These are phyloP conservation scores for Heliamphora exappendiculata DNA, from an alignment of 148 eudicot species.

Conservation along the genomic window DNA sequence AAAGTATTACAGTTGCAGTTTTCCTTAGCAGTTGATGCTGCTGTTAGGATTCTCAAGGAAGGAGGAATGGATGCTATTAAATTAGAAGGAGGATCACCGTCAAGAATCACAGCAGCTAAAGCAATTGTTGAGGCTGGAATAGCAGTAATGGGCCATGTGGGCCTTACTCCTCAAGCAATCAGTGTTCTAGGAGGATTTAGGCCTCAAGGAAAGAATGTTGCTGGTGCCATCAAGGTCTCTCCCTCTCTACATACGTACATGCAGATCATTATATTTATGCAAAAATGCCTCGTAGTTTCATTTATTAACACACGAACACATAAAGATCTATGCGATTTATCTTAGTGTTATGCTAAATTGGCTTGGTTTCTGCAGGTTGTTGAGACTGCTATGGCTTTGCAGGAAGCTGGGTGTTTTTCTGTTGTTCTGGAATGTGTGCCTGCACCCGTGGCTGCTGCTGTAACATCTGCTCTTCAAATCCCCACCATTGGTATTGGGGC, in stretches of 20 bases:
- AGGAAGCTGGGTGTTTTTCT: slow-evolving; percentile 92
- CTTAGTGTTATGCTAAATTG: slow-evolving; percentile 4
- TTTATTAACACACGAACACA: not conserved
- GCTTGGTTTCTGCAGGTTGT: slow-evolving; percentile 54
- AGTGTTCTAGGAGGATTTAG: slow-evolving; percentile 97
- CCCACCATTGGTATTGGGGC: slow-evolving; percentile 98
- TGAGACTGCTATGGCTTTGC: slow-evolving; percentile 84
- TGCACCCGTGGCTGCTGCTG: slow-evolving; percentile 89
- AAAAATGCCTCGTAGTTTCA: not conserved
- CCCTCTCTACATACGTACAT: not conserved
- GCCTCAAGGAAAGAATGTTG: slow-evolving; percentile 81
- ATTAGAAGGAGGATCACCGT: slow-evolving; percentile 86
- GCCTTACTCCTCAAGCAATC: slow-evolving; percentile 93
- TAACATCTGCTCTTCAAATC: slow-evolving; percentile 75
- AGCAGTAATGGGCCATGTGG: slow-evolving; percentile 95
- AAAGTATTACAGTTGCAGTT: slow-evolving; percentile 37
- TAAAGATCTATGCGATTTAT: not conserved
- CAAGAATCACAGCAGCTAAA: slow-evolving; percentile 87
- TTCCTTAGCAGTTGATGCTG: slow-evolving; percentile 77
- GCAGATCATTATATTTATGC: no score
- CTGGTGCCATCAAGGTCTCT: slow-evolving; percentile 84
- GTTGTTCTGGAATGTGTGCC: slow-evolving; percentile 95
- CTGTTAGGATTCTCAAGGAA: slow-evolving; percentile 83
- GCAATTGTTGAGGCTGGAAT: slow-evolving; percentile 92
- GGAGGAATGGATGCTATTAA: slow-evolving; percentile 98